Conservation (phyloP, 2,329 filamentous ascomycete species). For the Aspergillus quadrilineatus region DNA sequence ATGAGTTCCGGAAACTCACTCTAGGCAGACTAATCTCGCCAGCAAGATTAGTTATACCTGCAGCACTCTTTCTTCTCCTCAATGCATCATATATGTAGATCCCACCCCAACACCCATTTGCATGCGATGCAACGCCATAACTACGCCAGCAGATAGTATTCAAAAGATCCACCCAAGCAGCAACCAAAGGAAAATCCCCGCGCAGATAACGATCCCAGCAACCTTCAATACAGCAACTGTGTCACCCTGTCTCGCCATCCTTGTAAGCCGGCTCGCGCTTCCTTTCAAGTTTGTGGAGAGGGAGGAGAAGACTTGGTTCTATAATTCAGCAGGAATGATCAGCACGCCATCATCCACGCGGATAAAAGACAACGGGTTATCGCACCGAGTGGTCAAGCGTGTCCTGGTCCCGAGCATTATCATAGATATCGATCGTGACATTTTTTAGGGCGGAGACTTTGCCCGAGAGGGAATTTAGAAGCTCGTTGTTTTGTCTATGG, state of each 20-base stretch:
- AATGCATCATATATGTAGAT: too few relatives aligned
- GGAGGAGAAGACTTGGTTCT: slow-evolving; percentile 88
- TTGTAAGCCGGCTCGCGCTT: slow-evolving; percentile 74
- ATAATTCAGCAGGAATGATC: not conserved
- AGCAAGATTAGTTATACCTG: not conserved
- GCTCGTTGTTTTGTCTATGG: slow-evolving; percentile 84
- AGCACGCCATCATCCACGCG: not conserved
- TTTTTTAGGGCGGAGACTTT: slow-evolving; percentile 91
- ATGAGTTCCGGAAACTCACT: not conserved
- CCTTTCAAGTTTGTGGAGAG: slow-evolving; percentile 81
- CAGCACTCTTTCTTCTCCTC: too few relatives aligned
- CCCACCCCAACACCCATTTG: too few relatives aligned
- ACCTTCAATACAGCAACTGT: slow-evolving; percentile 89
- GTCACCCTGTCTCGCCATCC: slow-evolving; percentile 90
- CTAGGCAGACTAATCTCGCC: not conserved
- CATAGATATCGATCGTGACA: slow-evolving; percentile 97
- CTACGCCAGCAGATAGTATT: not conserved
- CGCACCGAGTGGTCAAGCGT: slow-evolving; percentile 73
- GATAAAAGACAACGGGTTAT: too few relatives aligned
- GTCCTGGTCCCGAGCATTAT: slow-evolving; percentile 84
- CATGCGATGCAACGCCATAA: too few relatives aligned
- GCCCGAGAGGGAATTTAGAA: slow-evolving; percentile 82
- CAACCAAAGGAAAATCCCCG: slow-evolving; percentile 75
- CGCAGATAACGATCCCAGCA: slow-evolving; percentile 73
- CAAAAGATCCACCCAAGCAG: slow-evolving; percentile 62